Percentiles rank a stretch among this genome's conserved stretches.
Conservation (phyloP, 208 protist genomes). For the Trypanosoma scelopori region DNA sequence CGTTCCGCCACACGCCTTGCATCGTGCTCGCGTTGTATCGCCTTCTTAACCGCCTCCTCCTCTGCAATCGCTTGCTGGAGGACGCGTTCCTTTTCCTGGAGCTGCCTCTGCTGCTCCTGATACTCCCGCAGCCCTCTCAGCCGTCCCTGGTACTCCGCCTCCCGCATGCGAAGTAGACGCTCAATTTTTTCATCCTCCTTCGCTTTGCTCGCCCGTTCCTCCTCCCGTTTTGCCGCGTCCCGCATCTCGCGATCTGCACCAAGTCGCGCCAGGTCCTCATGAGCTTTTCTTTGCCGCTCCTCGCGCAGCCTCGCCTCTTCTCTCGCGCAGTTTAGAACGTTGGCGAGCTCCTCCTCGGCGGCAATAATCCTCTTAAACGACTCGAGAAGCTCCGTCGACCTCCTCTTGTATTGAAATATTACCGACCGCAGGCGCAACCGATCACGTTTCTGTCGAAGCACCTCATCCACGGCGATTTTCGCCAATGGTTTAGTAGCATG, state of each 20-base stretch:
- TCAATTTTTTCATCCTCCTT: constrained; percentile 37
- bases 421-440: constrained; percentile 11
- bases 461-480: constrained; percentile 24
- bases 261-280: constrained; percentile 17
- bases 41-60: constrained; percentile 40
- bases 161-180: constrained; percentile 18
- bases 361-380: constrained; percentile 28
- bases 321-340: constrained; percentile 22
- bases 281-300: constrained; percentile 20
- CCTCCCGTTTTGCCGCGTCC: constrained; percentile 31
- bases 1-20: constrained; percentile 55
- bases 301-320: constrained; percentile 35
- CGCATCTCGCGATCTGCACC: constrained; percentile 32
- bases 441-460: constrained; percentile 18
- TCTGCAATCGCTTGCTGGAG: constrained; percentile 33
- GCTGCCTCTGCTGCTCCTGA: constrained; percentile 30
- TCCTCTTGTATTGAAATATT: constrained; percentile 28
- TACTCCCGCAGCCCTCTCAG: constrained; percentile 49
- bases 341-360: constrained; percentile 19
- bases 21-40: constrained; percentile 45
- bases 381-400: constrained; percentile 19
- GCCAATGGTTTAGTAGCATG: background rate
- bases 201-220: constrained; percentile 31
- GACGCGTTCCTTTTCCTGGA: constrained; percentile 49
- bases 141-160: constrained; percentile 54